Evolutionary conservation across 164 flowering plant species (phyloP), one percentile per base, ranked within the genome.

Genomic region (Magnolia officinalis): DNA sequence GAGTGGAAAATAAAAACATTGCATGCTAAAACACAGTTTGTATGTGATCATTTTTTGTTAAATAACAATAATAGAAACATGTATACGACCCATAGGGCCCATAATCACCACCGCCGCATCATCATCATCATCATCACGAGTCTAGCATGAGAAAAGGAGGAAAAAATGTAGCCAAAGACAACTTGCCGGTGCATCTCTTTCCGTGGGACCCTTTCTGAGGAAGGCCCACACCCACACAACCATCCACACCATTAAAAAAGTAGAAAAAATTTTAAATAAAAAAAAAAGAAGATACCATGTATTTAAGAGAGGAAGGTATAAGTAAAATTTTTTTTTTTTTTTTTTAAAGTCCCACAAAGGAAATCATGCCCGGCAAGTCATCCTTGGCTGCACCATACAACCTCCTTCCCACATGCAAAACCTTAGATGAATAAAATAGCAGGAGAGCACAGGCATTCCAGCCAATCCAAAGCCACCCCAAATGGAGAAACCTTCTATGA

Each of bases 381-480:
- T 88, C 89, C 91, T 88, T 88, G 91, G 91, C 91, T 88, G 86
- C 89, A 85, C 75, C 75, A 74, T 75, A 67, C 50, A 70, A 71
- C 78, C 85, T 85, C 86, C 73, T 75, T 8, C 75, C 80, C 85
- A 81, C 87, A 87, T 84, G 89, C 81, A 81, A 85, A 86, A 82
- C 78, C 87, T 67, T 69, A 70, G 87, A 88, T 86, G 90, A 88
- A 76, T 31, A 29, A 31, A 16, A 72, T 8, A 8, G 55, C n/a
- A 51, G 16, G n/a, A 67, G 66, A 59, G 16, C 51, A 31, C 74
- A 24, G 50, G 24, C 58, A 52, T 8, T 45, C 63, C 69, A 73
- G 16, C 79, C 79, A 72, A 76, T 67, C 80, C 80, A 21, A 75
- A 50, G 61, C 69, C 66, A 8, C 67, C 67, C 24, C 74, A 50